Conservation (phyloP, 345 rosid genomes). For the Eutrema yunnanense region DNA sequence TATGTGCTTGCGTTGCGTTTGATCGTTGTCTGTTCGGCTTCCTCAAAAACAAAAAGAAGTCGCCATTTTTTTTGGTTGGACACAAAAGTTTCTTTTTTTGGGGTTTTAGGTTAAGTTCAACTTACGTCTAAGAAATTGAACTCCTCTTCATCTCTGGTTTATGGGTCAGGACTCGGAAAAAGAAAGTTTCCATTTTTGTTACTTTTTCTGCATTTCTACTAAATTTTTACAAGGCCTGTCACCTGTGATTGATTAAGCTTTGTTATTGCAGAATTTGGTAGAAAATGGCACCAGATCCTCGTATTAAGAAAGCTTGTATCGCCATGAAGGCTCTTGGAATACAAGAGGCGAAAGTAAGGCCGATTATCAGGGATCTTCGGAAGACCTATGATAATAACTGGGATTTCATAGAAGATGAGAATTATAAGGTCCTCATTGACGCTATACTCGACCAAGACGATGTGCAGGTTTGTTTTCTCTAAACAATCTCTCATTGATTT, state of each 20-base stretch:
- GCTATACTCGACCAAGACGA: conserved; percentile 65
- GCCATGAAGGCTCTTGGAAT: conserved; percentile 65
- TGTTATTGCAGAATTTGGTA: not conserved
- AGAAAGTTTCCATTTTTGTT: not conserved
- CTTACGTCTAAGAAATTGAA: not conserved
- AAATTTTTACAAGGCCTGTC: not conserved
- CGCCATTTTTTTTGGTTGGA: too few species aligned
- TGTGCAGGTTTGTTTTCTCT: conserved; percentile 35
- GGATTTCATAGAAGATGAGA: conserved; percentile 51
- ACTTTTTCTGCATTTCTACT: not conserved
- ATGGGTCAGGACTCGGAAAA: not conserved
- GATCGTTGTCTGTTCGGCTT: not conserved
- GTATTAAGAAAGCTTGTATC: conserved; percentile 40
- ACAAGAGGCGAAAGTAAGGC: conserved; percentile 40
- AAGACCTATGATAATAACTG: conserved; percentile 60
- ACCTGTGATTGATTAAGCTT: not conserved
- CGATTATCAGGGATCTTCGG: conserved; percentile 55
- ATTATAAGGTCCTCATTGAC: conserved; percentile 59
- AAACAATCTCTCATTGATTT: not conserved
- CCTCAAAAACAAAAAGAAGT: not conserved
- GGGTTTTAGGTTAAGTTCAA: too few species aligned
- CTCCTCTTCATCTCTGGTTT: not conserved
- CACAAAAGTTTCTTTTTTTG: too few species aligned
- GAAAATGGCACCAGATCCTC: conserved; percentile 53
- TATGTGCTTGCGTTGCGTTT: not conserved